Base-by-base conservation (phyloP, 176 grass and related monocot genomes). In the Rhynchospora breviuscula region DNA sequence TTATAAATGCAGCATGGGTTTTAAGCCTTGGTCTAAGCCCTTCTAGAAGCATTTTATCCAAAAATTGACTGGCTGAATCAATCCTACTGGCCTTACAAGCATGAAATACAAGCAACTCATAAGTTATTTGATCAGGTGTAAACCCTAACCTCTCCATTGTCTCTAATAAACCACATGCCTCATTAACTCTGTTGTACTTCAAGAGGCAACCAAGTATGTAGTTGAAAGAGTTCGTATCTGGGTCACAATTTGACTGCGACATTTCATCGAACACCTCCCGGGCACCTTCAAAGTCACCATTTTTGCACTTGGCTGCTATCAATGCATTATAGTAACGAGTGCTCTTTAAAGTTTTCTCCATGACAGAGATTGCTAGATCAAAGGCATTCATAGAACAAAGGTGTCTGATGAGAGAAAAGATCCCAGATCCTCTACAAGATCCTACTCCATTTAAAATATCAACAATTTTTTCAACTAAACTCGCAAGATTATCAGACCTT, bases 1-100 rank as follows among this genome's bases (percentile, higher is more conserved):
- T 98, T 49, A 98, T 94, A 67, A 98, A 94, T 13, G 92, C 82
- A 11, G 85, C 85, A 84, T 98, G 92, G 35, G 91, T 91, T 9
- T 83, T 84, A 17, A 94, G 79, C 86, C 90, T 92, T 0, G 90
- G 90, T 15, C 67, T 88, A 65, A 93, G 52, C 15, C 91, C 91
- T 86, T 85, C 86, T 3, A 21, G 62, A 78, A 93, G 85, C 89
- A 98, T 89, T 63, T 79, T 76, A 18, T 94, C 81, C 35, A 94
- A 79, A 85, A 94, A 91, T 56, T 61, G 65, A 18, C 57, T 83
- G 4, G 92, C 92, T 0, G 87, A 85, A 88, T 93, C 92, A 87
- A 98, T 90, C 69, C 85, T 90, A 4, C 81, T 68, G 0, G 84
- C 79, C 69, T 91, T 94, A 78, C 95, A 98, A 18, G 90, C 85